Evolutionary conservation across 306 rosid species (phyloP), one percentile per base, ranked within the genome.

Genomic region (Mimosa pudica): DNA sequence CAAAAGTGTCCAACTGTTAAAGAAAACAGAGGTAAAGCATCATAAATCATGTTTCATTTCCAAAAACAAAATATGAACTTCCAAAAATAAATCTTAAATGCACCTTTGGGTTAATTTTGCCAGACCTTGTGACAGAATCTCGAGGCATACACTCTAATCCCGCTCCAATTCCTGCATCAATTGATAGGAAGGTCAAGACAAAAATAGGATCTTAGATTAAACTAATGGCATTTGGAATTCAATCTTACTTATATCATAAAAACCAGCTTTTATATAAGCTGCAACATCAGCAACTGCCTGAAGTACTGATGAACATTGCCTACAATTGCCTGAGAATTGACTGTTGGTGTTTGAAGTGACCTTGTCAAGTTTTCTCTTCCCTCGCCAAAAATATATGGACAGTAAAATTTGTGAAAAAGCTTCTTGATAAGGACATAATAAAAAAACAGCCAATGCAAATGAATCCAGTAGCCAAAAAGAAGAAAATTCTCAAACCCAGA

Each of bases 231-330:
- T 16, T 46, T 45, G 13, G 74, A 72, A 62, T 30, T 68, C 70
- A 20, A 51, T 66, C 90, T 80, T 70, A 95, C 98, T 97, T 71
- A 95, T 86, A 58, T 91, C 97, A 76, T 90, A 95, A 81, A 84
- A 91, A 46, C 98, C 98, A 8, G 97, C 94, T 86, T 89, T 91
- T 55, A 95, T 92, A 73, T 82, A 84, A 63, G 98, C 95, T 85
- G 98, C 98, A 77, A 95, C 93, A 82, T 95, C 98, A 81, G 98
- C 88, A 79, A 92, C 98, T 8, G 98, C 98, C 82, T 95, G 98
- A 78, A 92, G 98, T 73, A 97, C 97, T 1, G 98, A 95, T 33
- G 98, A 95, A 80, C 98, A 95, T 86, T 91, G 98, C 79, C 98
- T 83, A 80, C n/a, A n/a, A n/a, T n/a, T n/a, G n/a, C n/a, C n/a